phyloP scores from a whole-genome alignment of 2,329 filamentous ascomycete species.

The Diaporthe citrichinensis region DNA sequence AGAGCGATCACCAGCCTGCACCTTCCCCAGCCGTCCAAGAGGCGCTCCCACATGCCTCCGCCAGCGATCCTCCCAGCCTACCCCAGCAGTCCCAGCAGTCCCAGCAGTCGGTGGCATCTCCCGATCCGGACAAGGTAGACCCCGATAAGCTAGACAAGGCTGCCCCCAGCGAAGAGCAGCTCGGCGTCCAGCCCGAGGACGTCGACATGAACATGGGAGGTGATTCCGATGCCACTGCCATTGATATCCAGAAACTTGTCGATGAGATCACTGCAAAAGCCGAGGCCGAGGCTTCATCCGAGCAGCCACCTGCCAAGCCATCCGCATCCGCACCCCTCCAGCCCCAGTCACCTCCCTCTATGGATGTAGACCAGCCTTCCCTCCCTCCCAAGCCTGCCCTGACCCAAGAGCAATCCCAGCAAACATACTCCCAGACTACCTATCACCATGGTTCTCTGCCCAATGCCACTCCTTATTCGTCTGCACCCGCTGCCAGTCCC shows the following conservation, averaged over 20 bases:
- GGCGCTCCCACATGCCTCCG: slow-evolving; percentile 35
- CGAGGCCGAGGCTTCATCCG: slow-evolving; percentile 43
- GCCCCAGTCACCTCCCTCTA: slow-evolving; percentile 40
- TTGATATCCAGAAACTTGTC: slow-evolving; percentile 55
- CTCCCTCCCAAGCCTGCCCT: slow-evolving; percentile 50
- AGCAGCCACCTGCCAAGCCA: slow-evolving; percentile 42
- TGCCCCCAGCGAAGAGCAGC: slow-evolving; percentile 19
- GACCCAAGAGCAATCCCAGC: slow-evolving; percentile 45
- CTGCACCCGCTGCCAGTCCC: slow-evolving; percentile 32
- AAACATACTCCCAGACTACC: slow-evolving; percentile 40
- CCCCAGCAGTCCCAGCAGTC: slow-evolving; percentile 15
- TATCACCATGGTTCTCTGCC: slow-evolving; percentile 42
- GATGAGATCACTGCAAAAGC: slow-evolving; percentile 52
- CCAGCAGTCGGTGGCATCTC: slow-evolving; percentile 31
- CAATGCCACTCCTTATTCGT: slow-evolving; percentile 39
- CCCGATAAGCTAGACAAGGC: slow-evolving; percentile 31
- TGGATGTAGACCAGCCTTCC: slow-evolving; percentile 46
- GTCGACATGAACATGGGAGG: slow-evolving; percentile 39
- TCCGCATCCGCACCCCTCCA: slow-evolving; percentile 29
- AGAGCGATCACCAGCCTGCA: slow-evolving; percentile 29
- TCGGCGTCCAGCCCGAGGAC: slow-evolving; percentile 39
- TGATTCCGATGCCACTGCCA: slow-evolving; percentile 43
- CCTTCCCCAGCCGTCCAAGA: slow-evolving; percentile 35
- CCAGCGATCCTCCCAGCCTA: slow-evolving; percentile 28
- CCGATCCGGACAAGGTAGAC: slow-evolving; percentile 35